phyloP scores from a whole-genome alignment of 2,329 filamentous ascomycete genomes.

The Trichophyton simii region DNA sequence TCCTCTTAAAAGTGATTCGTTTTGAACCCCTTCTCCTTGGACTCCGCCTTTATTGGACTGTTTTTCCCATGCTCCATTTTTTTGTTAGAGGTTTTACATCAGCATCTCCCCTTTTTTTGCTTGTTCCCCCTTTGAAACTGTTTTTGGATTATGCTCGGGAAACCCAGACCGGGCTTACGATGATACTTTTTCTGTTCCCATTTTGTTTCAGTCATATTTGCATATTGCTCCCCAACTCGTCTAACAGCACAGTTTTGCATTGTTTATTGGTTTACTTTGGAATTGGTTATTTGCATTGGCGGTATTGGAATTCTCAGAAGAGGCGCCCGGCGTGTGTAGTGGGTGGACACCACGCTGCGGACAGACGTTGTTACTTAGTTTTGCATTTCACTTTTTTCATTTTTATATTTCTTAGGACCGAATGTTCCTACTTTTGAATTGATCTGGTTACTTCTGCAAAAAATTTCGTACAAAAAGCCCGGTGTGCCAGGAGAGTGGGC shows the following conservation, averaged over 20 bases:
- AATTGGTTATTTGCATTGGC: background rate
- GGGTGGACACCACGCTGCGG: background rate
- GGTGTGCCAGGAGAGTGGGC: too few species aligned
- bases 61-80: background rate
- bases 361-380: background rate
- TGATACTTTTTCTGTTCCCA: background rate
- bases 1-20: background rate
- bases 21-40: background rate
- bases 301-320: background rate
- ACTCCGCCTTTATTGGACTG: background rate
- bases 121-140: background rate
- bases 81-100: background rate
- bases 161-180: slow-evolving; percentile 1
- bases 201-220: background rate
- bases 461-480: too few species aligned
- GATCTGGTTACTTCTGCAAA: background rate
- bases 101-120: background rate
- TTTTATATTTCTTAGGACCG: background rate
- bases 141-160: background rate
- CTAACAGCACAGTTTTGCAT: background rate
- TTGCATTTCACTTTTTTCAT: background rate
- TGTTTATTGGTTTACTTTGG: background rate
- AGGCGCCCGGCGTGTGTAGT: background rate
- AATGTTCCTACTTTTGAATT: background rate
- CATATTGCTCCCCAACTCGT: background rate